Conservation (phyloP, 2,329 filamentous ascomycete genomes). For the Trichoderma endophyticum region DNA sequence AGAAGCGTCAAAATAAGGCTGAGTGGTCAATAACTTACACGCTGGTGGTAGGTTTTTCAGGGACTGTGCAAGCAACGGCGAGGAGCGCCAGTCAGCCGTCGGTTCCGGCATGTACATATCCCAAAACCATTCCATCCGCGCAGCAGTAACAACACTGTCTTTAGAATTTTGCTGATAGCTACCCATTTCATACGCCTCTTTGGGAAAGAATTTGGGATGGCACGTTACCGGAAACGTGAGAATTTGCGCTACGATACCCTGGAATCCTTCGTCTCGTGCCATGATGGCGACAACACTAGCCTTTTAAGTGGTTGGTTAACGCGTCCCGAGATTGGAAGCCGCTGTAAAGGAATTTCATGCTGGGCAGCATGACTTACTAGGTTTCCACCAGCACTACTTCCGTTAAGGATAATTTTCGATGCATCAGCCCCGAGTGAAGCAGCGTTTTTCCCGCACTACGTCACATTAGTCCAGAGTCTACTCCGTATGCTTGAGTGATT, state of each 20-base stretch:
- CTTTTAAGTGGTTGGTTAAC: not conserved
- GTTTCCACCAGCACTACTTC: constrained; percentile 36
- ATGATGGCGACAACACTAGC: not conserved
- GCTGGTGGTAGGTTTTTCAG: not conserved
- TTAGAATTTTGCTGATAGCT: not conserved
- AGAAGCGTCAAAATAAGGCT: not conserved
- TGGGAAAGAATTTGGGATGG: not conserved
- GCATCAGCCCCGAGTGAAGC: constrained; percentile 31
- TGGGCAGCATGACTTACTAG: constrained; percentile 27
- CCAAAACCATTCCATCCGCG: not conserved
- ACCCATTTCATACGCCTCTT: not conserved
- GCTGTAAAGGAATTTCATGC: not conserved
- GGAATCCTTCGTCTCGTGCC: not conserved
- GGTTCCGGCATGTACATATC: not conserved
- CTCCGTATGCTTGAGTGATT: not conserved
- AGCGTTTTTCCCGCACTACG: not conserved
- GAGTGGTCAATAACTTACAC: not conserved
- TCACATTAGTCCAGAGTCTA: not conserved
- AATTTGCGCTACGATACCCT: not conserved
- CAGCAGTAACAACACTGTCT: not conserved
- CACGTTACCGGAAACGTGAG: not conserved
- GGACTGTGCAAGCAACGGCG: not conserved
- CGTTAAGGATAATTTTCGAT: constrained; percentile 35
- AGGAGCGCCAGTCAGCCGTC: not conserved
- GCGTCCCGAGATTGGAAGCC: not conserved